Evolutionary conservation across 2,329 filamentous ascomycete genomes (phyloP).

Genomic region (Botrytis tulipae): DNA sequence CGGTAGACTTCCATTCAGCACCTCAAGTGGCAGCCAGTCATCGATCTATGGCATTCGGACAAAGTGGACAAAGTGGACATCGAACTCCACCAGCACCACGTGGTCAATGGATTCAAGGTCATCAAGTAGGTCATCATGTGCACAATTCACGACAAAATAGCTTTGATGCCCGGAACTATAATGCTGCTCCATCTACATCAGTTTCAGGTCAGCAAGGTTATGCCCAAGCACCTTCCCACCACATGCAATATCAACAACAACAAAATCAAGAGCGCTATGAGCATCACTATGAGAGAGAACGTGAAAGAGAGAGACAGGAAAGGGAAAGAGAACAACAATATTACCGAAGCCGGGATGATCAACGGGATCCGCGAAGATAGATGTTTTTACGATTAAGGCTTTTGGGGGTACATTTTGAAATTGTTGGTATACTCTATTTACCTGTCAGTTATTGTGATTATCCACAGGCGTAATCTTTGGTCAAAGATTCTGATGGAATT

Average conservation of each 20-base stretch:
- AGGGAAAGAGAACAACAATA: conserved; percentile 14
- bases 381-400: neutral
- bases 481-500: neutral
- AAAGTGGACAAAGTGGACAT: conserved; percentile 29
- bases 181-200: conserved; percentile 29
- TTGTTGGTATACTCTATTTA: neutral
- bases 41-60: conserved; percentile 36
- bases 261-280: conserved; percentile 21
- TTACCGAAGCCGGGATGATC: conserved; percentile 6
- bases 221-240: conserved; percentile 28
- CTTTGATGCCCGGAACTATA: conserved; percentile 34
- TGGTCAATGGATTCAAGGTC: conserved; percentile 28
- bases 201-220: conserved; percentile 30
- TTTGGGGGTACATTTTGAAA: neutral
- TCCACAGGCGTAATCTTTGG: neutral
- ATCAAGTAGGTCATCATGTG: conserved; percentile 32
- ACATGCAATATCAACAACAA: conserved; percentile 29
- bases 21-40: conserved; percentile 30
- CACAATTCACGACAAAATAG: conserved; percentile 37
- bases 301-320: conserved; percentile 15
- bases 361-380: neutral
- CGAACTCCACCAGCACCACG: conserved; percentile 36
- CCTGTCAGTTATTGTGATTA: neutral
- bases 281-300: conserved; percentile 11
- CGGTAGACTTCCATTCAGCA: conserved; percentile 33